Evolutionary conservation across 2,329 filamentous ascomycete species (phyloP).

Genomic region (Neonectria sp.): DNA sequence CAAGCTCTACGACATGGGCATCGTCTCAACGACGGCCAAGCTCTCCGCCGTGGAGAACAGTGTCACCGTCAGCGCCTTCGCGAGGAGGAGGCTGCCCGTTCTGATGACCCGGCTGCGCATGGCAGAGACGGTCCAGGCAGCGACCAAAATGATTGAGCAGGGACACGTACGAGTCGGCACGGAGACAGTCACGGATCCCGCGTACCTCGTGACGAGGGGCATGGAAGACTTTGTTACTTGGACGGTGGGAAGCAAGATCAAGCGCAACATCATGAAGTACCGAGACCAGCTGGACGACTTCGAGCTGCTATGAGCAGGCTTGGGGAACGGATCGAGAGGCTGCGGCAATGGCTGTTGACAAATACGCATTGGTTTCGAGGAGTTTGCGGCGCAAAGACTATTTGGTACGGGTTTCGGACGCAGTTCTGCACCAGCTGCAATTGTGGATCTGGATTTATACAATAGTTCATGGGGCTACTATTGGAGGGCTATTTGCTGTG

Average conservation of each 20-base stretch:
- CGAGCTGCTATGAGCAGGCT: constrained; percentile 78
- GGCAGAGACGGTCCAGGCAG: constrained; percentile 90
- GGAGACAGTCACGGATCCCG: constrained; percentile 90
- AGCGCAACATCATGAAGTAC: constrained; percentile 95
- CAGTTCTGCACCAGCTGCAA: constrained; percentile 15
- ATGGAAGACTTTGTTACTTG: constrained; percentile 98
- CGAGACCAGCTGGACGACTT: constrained; percentile 97
- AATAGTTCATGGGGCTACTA: neutral
- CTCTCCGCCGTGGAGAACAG: constrained; percentile 89
- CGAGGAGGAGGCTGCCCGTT: constrained; percentile 85
- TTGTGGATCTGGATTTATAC: constrained; percentile 2
- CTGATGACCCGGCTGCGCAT: constrained; percentile 93
- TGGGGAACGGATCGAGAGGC: neutral
- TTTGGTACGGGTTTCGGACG: constrained; percentile 18
- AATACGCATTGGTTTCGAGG: constrained; percentile 31
- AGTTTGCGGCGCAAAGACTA: constrained; percentile 39
- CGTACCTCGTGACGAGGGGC: constrained; percentile 88
- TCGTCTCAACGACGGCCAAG: constrained; percentile 82
- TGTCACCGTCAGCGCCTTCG: constrained; percentile 91
- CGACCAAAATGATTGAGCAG: constrained; percentile 91
- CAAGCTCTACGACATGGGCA: constrained; percentile 94
- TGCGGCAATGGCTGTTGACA: constrained; percentile 44
- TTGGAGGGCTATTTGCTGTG: neutral
- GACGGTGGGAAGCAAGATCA: constrained; percentile 97
- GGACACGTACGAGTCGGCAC: constrained; percentile 94